A percentile compares a stretch with the other conserved stretches of the same genome.
Conservation (phyloP, 2,329 filamentous ascomycete species). For the Colletotrichum tabaci region DNA sequence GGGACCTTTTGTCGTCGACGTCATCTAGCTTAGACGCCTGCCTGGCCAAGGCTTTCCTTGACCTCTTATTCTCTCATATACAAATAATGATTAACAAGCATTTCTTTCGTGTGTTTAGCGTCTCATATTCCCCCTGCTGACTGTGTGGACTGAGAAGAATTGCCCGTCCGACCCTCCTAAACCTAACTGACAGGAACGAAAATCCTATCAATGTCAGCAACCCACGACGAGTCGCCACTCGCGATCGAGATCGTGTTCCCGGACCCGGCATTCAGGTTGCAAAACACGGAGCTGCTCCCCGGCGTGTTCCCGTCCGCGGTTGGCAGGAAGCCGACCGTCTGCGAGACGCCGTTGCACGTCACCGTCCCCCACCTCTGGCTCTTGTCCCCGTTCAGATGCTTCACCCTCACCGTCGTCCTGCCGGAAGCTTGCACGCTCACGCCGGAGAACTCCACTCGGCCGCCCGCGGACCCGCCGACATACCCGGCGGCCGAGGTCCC, state of each 20-base stretch:
- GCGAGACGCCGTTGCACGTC: constrained; percentile 67
- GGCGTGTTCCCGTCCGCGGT: constrained; percentile 58
- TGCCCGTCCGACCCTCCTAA: background rate
- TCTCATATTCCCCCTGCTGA: background rate
- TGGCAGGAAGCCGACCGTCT: constrained; percentile 70
- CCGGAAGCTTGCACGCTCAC: constrained; percentile 61
- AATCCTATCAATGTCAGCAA: constrained; percentile 68
- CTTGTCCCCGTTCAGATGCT: constrained; percentile 70
- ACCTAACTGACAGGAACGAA: constrained; percentile 61
- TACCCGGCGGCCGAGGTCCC: constrained; percentile 66
- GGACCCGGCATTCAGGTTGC: constrained; percentile 61
- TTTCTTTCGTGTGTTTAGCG: background rate
- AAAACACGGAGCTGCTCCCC: constrained; percentile 63
- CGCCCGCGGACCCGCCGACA: constrained; percentile 64
- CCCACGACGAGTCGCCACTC: constrained; percentile 55
- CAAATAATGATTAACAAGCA: constrained; percentile 5
- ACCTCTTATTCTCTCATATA: background rate
- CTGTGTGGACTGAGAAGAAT: background rate
- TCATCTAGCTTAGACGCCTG: constrained; percentile 4
- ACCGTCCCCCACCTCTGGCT: constrained; percentile 68
- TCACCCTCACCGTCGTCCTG: constrained; percentile 67
- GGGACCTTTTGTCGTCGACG: constrained; percentile 37
- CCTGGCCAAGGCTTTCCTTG: background rate
- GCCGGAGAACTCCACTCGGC: constrained; percentile 61
- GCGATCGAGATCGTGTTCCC: constrained; percentile 65